These are phyloP conservation scores for Coemansia sp. DNA, from an alignment of 192 early-diverging fungal species.

Conservation along the genomic window DNA sequence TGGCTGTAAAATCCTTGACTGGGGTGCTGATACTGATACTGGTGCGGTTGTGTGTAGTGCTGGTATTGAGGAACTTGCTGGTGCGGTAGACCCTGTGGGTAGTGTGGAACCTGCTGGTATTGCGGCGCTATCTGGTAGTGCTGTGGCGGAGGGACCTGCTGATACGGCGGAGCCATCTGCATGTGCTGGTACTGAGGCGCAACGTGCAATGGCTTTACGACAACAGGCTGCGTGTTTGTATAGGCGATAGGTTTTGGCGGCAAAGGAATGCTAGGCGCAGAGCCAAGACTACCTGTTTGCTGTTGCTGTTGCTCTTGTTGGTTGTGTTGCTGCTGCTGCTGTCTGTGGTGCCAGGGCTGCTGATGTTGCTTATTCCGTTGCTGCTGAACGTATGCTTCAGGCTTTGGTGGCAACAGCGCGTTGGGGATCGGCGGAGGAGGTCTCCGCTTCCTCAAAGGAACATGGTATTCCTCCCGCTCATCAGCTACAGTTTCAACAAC, in stretches of 20 bases:
- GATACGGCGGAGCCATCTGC: too few species aligned
- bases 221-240: too few species aligned
- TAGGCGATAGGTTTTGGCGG: too few species aligned
- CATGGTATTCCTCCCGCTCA: too few species aligned
- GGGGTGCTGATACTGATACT: not conserved
- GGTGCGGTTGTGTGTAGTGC: not conserved
- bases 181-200: too few species aligned
- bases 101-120: constrained; percentile 6
- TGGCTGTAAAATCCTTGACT: constrained; percentile 29
- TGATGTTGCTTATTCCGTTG: not conserved
- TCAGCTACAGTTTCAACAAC: too few species aligned
- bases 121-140: not conserved
- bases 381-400: constrained; percentile 9
- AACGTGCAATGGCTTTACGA: too few species aligned
- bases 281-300: too few species aligned
- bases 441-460: constrained; percentile 8
- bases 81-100: too few species aligned
- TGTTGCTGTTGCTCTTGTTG: constrained; percentile 11
- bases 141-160: not conserved
- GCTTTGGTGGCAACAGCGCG: constrained; percentile 17
- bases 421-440: constrained; percentile 14
- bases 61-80: not conserved
- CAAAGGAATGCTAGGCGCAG: too few species aligned
- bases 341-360: not conserved
- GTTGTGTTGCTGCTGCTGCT: constrained; percentile 1